These are phyloP conservation scores for Acacia concinna DNA, from an alignment of 331 rosid genomes.

Conservation along the genomic window DNA sequence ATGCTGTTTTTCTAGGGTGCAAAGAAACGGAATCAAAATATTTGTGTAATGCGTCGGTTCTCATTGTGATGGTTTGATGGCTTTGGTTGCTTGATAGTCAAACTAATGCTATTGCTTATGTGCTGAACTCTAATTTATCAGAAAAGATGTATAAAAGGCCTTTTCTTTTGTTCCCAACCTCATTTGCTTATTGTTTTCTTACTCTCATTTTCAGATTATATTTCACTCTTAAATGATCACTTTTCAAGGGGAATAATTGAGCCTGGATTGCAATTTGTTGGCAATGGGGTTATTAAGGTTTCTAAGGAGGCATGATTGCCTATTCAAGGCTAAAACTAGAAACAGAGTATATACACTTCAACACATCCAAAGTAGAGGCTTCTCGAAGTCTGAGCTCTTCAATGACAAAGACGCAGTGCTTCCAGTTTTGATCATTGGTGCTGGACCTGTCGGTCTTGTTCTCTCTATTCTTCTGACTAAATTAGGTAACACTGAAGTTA, in stretches of 20 bases:
- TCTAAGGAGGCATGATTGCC: slow-evolving; percentile 43
- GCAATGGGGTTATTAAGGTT: slow-evolving; percentile 54
- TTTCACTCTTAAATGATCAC: not conserved
- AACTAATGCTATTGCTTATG: not conserved
- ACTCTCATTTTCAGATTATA: not conserved
- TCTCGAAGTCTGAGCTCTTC: slow-evolving; percentile 47
- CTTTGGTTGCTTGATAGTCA: slow-evolving; percentile 1
- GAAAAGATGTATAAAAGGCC: not conserved
- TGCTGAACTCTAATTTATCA: not conserved
- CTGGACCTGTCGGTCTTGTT: slow-evolving; percentile 93
- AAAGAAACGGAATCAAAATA: not conserved
- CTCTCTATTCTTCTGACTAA: slow-evolving; percentile 79
- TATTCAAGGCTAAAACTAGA: slow-evolving; percentile 34
- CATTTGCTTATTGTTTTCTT: not conserved
- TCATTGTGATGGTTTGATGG: not conserved
- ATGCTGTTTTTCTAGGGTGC: not conserved
- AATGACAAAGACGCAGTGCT: slow-evolving; percentile 48
- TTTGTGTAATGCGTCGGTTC: not conserved
- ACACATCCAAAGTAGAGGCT: slow-evolving; percentile 49
- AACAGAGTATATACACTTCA: slow-evolving; percentile 33
- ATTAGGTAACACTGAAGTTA: slow-evolving; percentile 53
- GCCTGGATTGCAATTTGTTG: slow-evolving; percentile 29
- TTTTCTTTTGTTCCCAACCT: not conserved
- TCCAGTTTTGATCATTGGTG: slow-evolving; percentile 85
- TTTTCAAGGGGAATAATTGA: not conserved